These are phyloP conservation scores for Vicia villosa DNA, from an alignment of 306 rosid genomes.

Conservation along the genomic window DNA sequence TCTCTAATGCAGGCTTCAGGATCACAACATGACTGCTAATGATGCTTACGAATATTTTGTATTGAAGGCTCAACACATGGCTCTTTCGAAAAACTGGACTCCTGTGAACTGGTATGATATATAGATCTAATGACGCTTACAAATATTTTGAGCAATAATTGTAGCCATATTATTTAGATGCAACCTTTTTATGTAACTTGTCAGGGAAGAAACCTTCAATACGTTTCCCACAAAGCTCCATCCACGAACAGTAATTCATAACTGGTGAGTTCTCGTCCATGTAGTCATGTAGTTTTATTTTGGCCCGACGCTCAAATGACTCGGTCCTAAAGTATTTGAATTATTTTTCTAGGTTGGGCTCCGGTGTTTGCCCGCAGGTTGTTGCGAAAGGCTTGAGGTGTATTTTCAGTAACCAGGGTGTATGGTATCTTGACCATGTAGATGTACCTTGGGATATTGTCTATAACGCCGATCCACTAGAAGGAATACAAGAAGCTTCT, in stretches of 20 bases:
- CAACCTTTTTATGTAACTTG: conserved; percentile 37
- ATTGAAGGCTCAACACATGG: conserved; percentile 83
- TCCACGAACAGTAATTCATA: conserved; percentile 89
- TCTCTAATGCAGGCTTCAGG: conserved; percentile 65
- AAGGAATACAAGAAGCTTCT: conserved; percentile 60
- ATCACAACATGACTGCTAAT: conserved; percentile 59
- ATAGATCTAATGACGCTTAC: neutral
- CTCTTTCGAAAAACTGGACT: conserved; percentile 74
- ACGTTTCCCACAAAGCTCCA: conserved; percentile 68
- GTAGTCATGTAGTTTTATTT: conserved; percentile 13
- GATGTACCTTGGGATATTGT: conserved; percentile 80
- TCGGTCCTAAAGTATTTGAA: conserved; percentile 22
- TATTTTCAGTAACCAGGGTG: conserved; percentile 92
- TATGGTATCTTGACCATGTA: conserved; percentile 94
- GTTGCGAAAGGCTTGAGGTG: conserved; percentile 87
- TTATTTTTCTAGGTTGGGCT: conserved; percentile 62
- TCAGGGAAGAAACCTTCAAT: conserved; percentile 98
- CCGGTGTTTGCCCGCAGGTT: conserved; percentile 87
- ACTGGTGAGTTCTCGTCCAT: conserved; percentile 67
- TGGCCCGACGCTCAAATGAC: conserved; percentile 21
- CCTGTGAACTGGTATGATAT: conserved; percentile 92
- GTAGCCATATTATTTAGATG: conserved; percentile 9
- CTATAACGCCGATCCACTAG: conserved; percentile 80
- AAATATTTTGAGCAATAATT: too few relatives aligned
- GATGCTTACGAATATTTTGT: conserved; percentile 91